A percentile compares a stretch with the other conserved stretches of the same genome.
phyloP scores from a whole-genome alignment of 140 eudicot genomes.

The Ambrosia hybrid region DNA sequence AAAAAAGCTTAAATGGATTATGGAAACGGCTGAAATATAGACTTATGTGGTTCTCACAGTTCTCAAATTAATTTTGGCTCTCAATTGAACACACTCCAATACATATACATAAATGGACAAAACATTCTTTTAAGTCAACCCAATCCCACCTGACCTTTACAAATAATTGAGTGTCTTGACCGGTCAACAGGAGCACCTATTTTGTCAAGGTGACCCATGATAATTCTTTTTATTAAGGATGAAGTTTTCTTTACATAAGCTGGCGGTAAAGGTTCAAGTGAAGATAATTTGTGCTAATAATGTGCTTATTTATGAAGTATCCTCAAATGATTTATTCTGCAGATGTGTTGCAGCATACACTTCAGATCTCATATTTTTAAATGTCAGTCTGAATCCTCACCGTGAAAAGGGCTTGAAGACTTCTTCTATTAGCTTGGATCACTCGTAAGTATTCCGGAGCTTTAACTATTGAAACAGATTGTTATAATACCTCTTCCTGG shows the following conservation, averaged over 20 bases:
- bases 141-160: too few species aligned
- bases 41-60: too few species aligned
- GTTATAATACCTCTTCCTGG: conserved; percentile 2
- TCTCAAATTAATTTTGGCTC: too few species aligned
- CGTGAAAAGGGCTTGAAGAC: conserved; percentile 71
- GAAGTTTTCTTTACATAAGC: neutral
- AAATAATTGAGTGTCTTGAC: too few species aligned
- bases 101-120: too few species aligned
- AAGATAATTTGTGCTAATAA: neutral
- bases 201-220: too few species aligned
- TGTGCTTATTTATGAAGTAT: conserved; percentile 11
- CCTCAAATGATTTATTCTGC: conserved; percentile 33
- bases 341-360: conserved; percentile 91
- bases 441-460: conserved; percentile 65
- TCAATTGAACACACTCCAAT: too few species aligned
- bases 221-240: too few species aligned
- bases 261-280: neutral
- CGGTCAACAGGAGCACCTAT: too few species aligned
- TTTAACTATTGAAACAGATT: conserved; percentile 8
- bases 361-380: conserved; percentile 79
- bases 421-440: conserved; percentile 76
- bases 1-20: too few species aligned
- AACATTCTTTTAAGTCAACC: too few species aligned
- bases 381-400: conserved; percentile 83
- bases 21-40: too few species aligned